Conservation (phyloP, 2,329 filamentous ascomycete species). For the Lasiodiplodia sp. region DNA sequence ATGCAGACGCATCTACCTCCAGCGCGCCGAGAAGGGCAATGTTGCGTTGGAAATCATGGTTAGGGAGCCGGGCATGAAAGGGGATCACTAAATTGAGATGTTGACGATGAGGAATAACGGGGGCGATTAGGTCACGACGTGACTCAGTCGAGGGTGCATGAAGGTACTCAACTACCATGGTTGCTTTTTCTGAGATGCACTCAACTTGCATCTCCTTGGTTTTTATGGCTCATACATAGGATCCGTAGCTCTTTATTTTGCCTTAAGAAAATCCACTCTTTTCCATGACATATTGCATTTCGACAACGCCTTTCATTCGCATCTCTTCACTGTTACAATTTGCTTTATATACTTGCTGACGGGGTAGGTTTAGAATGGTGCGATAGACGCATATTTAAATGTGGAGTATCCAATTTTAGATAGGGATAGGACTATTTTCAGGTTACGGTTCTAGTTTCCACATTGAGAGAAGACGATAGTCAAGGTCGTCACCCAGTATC, state of each 20-base stretch:
- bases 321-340: too few species aligned
- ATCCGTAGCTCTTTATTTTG: not conserved
- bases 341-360: too few species aligned
- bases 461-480: too few species aligned
- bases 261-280: not conserved
- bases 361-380: too few species aligned
- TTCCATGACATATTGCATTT: not conserved
- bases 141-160: not conserved
- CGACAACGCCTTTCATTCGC: not conserved
- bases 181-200: not conserved
- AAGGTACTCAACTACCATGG: not conserved
- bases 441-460: too few species aligned
- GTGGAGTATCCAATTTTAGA: too few species aligned
- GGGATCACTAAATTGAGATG: not conserved
- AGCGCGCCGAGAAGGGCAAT: conserved; percentile 61
- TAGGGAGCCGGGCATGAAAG: conserved; percentile 64
- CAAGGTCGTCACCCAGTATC: too few species aligned
- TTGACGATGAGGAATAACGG: not conserved
- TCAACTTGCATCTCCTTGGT: not conserved
- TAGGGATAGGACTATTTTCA: too few species aligned
- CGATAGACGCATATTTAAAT: too few species aligned
- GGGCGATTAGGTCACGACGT: not conserved
- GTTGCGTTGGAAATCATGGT: conserved; percentile 83
- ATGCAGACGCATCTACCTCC: conserved; percentile 68
- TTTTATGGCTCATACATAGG: not conserved